Conservation (phyloP, 257 asterid species). For the Petunia axillaris region DNA sequence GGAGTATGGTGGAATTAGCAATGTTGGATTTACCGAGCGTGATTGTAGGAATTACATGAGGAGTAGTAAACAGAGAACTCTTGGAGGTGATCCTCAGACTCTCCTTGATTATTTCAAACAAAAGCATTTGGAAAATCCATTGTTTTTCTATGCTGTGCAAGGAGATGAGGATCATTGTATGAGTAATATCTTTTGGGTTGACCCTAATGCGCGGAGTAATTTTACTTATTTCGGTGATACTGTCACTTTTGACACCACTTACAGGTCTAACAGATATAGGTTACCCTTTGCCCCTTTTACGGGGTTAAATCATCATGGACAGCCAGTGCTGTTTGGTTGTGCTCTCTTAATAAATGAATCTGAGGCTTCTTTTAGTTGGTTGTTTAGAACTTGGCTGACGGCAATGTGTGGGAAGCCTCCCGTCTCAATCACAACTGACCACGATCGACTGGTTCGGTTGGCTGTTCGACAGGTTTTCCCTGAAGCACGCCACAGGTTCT, state of each 20-base stretch:
- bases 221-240: conserved; percentile 26
- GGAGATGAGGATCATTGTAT: conserved; percentile 31
- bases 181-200: conserved; percentile 30
- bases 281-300: conserved; percentile 26
- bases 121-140: conserved; percentile 25
- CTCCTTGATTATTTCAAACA: conserved; percentile 27
- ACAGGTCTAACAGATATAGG: conserved; percentile 23
- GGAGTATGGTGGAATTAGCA: conserved; percentile 29
- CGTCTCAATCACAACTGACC: conserved; percentile 27
- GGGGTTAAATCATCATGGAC: conserved; percentile 27
- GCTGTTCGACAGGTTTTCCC: conserved; percentile 25
- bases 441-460: conserved; percentile 25
- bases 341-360: conserved; percentile 24
- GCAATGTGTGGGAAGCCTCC: conserved; percentile 28
- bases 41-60: conserved; percentile 34
- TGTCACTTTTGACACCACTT: conserved; percentile 26
- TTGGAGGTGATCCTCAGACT: conserved; percentile 26
- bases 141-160: conserved; percentile 27
- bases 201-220: background rate
- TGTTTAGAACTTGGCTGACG: conserved; percentile 28
- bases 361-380: conserved; percentile 26
- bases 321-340: conserved; percentile 28
- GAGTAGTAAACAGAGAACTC: conserved; percentile 28
- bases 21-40: conserved; percentile 24
- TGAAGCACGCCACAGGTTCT: conserved; percentile 23